Conservation (phyloP, 176 grass and related monocot species). For the Eragrostis curvula region DNA sequence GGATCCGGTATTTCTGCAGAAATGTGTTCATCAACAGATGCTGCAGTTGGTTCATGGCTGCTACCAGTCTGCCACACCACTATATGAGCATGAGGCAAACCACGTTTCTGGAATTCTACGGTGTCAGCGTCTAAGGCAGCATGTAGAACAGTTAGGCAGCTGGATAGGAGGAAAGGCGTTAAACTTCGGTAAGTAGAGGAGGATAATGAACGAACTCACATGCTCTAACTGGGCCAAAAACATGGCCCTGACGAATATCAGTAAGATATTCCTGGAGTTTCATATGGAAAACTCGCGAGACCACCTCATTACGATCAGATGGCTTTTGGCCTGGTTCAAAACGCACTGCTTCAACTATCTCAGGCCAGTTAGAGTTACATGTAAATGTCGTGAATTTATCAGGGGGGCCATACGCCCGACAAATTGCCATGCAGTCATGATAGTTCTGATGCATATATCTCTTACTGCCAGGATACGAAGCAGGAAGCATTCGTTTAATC, state of each 20-base stretch:
- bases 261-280: not conserved
- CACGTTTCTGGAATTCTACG: slow-evolving; percentile 30
- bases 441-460: not conserved
- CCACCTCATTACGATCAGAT: not conserved
- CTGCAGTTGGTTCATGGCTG: accelerated
- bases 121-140: not conserved
- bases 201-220: not conserved
- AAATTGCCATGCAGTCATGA: not conserved
- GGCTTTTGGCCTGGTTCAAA: not conserved
- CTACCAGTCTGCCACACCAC: not conserved
- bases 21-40: not conserved
- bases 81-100: not conserved
- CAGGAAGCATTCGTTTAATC: not conserved
- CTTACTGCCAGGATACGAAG: not conserved
- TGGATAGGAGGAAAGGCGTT: no score
- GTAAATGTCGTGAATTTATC: not conserved
- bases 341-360: not conserved
- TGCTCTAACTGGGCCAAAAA: not conserved
- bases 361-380: not conserved
- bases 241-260: not conserved
- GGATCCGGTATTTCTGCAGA: not conserved
- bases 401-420: not conserved
- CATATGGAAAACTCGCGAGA: not conserved
- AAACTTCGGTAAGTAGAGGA: not conserved
- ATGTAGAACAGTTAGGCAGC: no score